Conservation (phyloP, 768 basidiomycete species). For the Pholiota molesta region DNA sequence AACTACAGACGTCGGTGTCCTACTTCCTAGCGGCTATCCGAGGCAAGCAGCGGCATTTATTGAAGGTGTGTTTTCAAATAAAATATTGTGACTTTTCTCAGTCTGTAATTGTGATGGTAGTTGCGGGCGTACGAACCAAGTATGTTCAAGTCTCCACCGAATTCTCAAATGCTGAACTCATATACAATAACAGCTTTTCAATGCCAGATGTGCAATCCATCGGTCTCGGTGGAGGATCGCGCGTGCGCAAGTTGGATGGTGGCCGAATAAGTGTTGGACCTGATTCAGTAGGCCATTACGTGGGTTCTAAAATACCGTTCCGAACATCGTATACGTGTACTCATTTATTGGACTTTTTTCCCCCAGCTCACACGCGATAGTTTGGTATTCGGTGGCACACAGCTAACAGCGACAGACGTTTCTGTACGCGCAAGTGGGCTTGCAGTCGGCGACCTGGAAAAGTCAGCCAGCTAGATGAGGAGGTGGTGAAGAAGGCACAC, state of each 20-base stretch:
- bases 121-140: slow-evolving; percentile 64
- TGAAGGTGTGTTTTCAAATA: slow-evolving; percentile 32
- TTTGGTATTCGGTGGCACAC: slow-evolving; percentile 56
- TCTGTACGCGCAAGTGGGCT: slow-evolving; percentile 36
- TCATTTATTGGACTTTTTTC: too few species aligned
- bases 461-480: slow-evolving; percentile 17
- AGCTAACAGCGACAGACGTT: slow-evolving; percentile 65
- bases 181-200: slow-evolving; percentile 38
- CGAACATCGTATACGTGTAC: neutral
- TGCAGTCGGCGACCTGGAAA: slow-evolving; percentile 23
- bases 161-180: neutral
- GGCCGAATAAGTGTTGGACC: slow-evolving; percentile 58
- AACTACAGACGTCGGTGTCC: slow-evolving; percentile 65
- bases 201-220: slow-evolving; percentile 62
- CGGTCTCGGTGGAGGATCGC: slow-evolving; percentile 67
- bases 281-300: slow-evolving; percentile 62
- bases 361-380: slow-evolving; percentile 43
- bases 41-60: slow-evolving; percentile 64
- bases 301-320: slow-evolving; percentile 7
- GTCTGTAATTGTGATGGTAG: slow-evolving; percentile 16
- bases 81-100: neutral
- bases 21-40: slow-evolving; percentile 62
- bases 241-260: slow-evolving; percentile 38
- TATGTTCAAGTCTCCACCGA: neutral
- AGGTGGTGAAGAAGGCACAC: slow-evolving; percentile 18